Percentiles rank a stretch among this genome's conserved stretches.
phyloP scores from a whole-genome alignment of 306 rosid genomes.

The Benincasa hispida region DNA sequence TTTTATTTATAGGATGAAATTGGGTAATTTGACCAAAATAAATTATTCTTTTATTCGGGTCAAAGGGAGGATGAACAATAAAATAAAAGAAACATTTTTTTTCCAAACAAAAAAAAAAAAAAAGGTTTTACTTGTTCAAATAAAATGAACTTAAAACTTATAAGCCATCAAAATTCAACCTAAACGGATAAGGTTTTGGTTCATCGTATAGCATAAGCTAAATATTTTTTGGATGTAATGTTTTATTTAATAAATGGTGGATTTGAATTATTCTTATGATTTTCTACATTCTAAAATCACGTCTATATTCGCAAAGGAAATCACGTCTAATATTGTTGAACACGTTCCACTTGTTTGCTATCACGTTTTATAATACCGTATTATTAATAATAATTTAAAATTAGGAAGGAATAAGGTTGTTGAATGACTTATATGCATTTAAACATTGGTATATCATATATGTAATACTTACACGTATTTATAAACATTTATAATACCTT shows the following conservation, averaged over 20 bases:
- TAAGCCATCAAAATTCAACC: neutral
- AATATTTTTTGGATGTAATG: neutral
- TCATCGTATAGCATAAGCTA: neutral
- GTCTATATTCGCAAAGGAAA: neutral
- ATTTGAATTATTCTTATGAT: neutral
- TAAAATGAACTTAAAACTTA: neutral
- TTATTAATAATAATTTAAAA: neutral
- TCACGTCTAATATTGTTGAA: conserved; percentile 3
- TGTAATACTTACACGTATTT: too few relatives aligned
- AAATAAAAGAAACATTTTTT: neutral
- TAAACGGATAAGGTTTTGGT: neutral
- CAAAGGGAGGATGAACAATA: neutral
- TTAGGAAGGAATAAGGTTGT: neutral
- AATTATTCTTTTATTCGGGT: neutral
- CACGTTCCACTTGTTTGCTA: neutral
- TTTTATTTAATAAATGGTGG: neutral
- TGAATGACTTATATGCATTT: neutral
- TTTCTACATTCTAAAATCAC: neutral
- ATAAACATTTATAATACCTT: too few relatives aligned
- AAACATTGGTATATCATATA: neutral
- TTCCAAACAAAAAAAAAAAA: neutral
- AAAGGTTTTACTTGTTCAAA: neutral
- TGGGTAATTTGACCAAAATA: neutral
- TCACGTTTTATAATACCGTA: neutral
- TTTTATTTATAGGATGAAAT: neutral